Evolutionary conservation across 306 rosid genomes (phyloP).

Genomic region (Gastrolobium villosum): DNA sequence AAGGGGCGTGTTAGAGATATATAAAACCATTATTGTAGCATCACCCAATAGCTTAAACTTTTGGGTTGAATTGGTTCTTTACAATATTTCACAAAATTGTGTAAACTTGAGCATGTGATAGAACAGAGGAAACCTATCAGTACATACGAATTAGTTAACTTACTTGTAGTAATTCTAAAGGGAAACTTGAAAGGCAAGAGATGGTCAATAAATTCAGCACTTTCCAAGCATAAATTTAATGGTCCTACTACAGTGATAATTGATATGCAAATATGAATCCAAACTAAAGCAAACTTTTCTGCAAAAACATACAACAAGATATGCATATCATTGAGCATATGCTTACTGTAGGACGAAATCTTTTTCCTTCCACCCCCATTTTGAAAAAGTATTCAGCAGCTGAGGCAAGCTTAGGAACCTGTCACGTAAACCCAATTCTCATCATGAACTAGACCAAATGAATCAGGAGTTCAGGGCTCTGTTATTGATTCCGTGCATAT

Average conservation of each 20-base stretch:
- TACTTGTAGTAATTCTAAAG: background rate
- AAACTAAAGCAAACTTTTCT: constrained; percentile 12
- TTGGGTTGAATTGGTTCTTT: too few relatives aligned
- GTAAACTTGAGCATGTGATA: constrained; percentile 5
- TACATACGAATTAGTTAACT: background rate
- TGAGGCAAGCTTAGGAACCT: constrained; percentile 98
- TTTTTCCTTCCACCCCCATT: constrained; percentile 96
- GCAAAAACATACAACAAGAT: constrained; percentile 12
- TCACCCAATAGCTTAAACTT: too few relatives aligned
- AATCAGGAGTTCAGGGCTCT: background rate
- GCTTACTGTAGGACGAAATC: constrained; percentile 97
- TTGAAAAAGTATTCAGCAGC: constrained; percentile 96
- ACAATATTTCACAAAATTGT: constrained; percentile 6
- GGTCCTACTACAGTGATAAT: constrained; percentile 27
- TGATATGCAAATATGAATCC: constrained; percentile 25
- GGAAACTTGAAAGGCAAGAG: constrained; percentile 4
- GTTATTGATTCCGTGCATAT: constrained; percentile 29
- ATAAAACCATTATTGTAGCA: too few relatives aligned
- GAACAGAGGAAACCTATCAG: constrained; percentile 3
- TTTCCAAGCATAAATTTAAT: constrained; percentile 5
- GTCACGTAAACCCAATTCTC: constrained; percentile 48
- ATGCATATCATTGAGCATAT: constrained; percentile 33
- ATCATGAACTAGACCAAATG: constrained; percentile 8
- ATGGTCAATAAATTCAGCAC: constrained; percentile 15
- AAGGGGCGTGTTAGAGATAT: too few relatives aligned